Evolutionary conservation across 257 asterid species (phyloP).

Genomic region (Echites panduratus): DNA sequence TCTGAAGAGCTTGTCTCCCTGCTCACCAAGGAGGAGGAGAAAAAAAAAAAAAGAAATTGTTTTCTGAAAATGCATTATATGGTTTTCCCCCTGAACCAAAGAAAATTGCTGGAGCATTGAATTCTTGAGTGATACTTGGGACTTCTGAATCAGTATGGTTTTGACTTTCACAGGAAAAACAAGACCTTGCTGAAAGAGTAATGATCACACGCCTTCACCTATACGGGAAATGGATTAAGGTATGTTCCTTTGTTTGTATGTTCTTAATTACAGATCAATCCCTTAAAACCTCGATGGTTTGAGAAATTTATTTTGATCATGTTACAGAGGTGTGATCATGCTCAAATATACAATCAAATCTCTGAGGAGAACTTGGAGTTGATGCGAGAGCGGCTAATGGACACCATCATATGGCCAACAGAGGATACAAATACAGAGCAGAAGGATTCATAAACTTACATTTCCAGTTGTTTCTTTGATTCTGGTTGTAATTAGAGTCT

Average conservation of each 20-base stretch:
- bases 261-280: no score
- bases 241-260: no score
- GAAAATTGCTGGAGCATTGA: neutral
- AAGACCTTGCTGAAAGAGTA: slow-evolving; percentile 71
- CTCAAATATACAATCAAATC: slow-evolving; percentile 44
- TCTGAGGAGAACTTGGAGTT: slow-evolving; percentile 56
- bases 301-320: slow-evolving; percentile 2
- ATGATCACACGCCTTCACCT: slow-evolving; percentile 67
- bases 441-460: slow-evolving; percentile 19
- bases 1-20: no score
- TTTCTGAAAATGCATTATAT: no score
- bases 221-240: slow-evolving; percentile 68
- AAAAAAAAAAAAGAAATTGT: no score
- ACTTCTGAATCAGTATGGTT: no score
- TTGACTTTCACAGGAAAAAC: slow-evolving; percentile 45
- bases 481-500: neutral
- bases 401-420: slow-evolving; percentile 55
- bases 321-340: slow-evolving; percentile 52
- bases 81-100: neutral
- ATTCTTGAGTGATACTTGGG: neutral
- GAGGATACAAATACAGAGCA: slow-evolving; percentile 35
- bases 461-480: neutral
- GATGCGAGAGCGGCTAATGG: slow-evolving; percentile 63
- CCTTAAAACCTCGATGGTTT: no score
- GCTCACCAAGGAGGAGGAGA: neutral